phyloP scores from a whole-genome alignment of 2,329 filamentous ascomycete species.

The Biscogniauxia mediterranea region DNA sequence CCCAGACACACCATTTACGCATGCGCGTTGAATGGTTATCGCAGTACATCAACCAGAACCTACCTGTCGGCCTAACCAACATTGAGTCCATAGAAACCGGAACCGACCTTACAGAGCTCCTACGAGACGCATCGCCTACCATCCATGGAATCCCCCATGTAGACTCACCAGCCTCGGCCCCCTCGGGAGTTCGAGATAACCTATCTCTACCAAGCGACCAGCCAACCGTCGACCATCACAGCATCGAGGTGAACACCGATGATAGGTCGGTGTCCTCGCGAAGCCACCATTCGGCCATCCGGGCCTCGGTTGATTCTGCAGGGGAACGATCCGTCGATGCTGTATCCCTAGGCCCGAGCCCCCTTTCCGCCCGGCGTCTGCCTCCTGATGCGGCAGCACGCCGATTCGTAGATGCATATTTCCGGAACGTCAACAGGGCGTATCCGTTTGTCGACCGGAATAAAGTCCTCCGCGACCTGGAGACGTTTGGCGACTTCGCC shows the following conservation, averaged over 20 bases:
- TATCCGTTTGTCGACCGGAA: constrained; percentile 44
- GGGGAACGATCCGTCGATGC: background rate
- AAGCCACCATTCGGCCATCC: constrained; percentile 1
- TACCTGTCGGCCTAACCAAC: constrained; percentile 24
- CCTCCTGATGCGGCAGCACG: constrained; percentile 29
- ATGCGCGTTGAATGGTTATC: constrained; percentile 42
- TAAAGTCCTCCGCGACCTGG: constrained; percentile 35
- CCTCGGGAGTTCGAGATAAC: background rate
- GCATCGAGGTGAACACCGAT: constrained; percentile 3
- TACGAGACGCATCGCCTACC: constrained; percentile 7
- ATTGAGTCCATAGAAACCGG: constrained; percentile 39
- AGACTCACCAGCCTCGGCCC: constrained; percentile 5
- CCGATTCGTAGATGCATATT: constrained; percentile 43
- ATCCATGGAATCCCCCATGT: constrained; percentile 8
- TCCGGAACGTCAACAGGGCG: constrained; percentile 43
- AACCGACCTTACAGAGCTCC: constrained; percentile 25
- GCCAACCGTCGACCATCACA: background rate
- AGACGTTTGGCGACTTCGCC: constrained; percentile 27
- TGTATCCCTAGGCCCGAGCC: background rate
- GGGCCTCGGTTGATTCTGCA: background rate
- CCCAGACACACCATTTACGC: constrained; percentile 37
- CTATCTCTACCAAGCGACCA: background rate
- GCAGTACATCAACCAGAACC: constrained; percentile 34
- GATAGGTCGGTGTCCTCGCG: constrained; percentile 3
- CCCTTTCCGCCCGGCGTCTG: constrained; percentile 3